These are phyloP conservation scores for Trifolium subterraneum DNA, from an alignment of 306 rosid species.

Conservation along the genomic window DNA sequence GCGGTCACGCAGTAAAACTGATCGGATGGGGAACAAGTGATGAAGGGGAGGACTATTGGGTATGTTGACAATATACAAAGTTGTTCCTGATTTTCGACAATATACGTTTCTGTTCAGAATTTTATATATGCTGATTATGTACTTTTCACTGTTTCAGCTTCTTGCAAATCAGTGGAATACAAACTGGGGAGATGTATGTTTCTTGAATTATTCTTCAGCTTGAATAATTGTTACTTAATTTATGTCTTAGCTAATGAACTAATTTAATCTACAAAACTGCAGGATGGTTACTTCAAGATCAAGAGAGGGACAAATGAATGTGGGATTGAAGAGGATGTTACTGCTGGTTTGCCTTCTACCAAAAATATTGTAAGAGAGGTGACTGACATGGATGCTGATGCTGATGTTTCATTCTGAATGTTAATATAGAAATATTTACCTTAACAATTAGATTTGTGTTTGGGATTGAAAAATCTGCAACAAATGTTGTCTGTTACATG, in stretches of 20 bases:
- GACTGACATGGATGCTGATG: conserved; percentile 47
- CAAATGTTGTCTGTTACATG: conserved; percentile 10
- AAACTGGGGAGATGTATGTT: conserved; percentile 95
- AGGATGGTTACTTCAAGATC: conserved; percentile 98
- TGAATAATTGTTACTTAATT: conserved; percentile 19
- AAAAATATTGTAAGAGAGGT: conserved; percentile 60
- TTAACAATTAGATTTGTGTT: conserved; percentile 25
- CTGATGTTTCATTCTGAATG: conserved; percentile 47
- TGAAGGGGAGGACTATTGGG: conserved; percentile 93
- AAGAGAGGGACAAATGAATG: conserved; percentile 91
- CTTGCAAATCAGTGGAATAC: conserved; percentile 96
- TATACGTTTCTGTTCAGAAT: conserved; percentile 10
- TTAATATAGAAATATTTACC: neutral
- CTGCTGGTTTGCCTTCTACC: conserved; percentile 87
- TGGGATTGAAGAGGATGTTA: conserved; percentile 78
- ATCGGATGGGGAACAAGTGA: conserved; percentile 95
- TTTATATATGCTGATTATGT: conserved; percentile 39
- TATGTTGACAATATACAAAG: conserved; percentile 40
- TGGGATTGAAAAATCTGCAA: conserved; percentile 30
- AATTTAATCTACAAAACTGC: conserved; percentile 39
- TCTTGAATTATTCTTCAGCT: conserved; percentile 36
- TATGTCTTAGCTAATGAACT: conserved; percentile 24
- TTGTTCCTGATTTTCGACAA: conserved; percentile 25
- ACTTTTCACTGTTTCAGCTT: conserved; percentile 65
- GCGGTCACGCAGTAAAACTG: conserved; percentile 96